Percentiles rank a stretch among this genome's conserved stretches.
These are phyloP conservation scores for Artemisia tridentata DNA, from an alignment of 129 eudicot species.

Conservation along the genomic window DNA sequence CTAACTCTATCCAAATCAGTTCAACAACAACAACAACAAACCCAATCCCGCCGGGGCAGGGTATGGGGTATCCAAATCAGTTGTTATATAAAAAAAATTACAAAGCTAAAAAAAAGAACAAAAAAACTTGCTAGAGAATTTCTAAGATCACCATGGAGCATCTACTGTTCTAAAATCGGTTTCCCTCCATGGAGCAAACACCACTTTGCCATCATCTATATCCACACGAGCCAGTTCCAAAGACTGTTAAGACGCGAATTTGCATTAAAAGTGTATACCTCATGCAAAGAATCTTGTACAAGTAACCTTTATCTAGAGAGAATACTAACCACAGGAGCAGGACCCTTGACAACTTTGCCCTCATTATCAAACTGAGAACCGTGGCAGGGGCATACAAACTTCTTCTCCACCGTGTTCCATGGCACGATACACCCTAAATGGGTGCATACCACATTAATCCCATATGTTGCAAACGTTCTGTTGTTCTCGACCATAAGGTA, in stretches of 20 bases:
- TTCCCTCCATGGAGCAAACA: slow-evolving; percentile 84
- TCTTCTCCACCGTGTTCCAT: no score
- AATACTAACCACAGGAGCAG: slow-evolving; percentile 65
- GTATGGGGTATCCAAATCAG: no score
- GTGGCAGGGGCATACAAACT: no score
- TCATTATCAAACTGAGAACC: no score
- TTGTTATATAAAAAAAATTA: not conserved
- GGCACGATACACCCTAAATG: no score
- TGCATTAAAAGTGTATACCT: slow-evolving; percentile 4
- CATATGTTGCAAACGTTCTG: no score
- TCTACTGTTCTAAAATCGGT: slow-evolving; percentile 89
- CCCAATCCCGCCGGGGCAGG: no score
- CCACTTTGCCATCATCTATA: no score
- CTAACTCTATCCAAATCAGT: slow-evolving; percentile 5
- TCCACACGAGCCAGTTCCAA: no score
- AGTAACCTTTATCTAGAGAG: not conserved
- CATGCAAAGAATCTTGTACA: not conserved
- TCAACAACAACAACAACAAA: no score
- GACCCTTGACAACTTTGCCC: slow-evolving; percentile 71
- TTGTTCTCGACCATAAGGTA: no score
- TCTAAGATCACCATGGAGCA: slow-evolving; percentile 80
- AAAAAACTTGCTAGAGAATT: not conserved
- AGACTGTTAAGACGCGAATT: slow-evolving; percentile 42
- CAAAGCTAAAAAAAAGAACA: not conserved
- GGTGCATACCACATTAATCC: no score